phyloP scores from a whole-genome alignment of 2,329 filamentous ascomycete genomes.

The Ambrosiella xylebori region DNA sequence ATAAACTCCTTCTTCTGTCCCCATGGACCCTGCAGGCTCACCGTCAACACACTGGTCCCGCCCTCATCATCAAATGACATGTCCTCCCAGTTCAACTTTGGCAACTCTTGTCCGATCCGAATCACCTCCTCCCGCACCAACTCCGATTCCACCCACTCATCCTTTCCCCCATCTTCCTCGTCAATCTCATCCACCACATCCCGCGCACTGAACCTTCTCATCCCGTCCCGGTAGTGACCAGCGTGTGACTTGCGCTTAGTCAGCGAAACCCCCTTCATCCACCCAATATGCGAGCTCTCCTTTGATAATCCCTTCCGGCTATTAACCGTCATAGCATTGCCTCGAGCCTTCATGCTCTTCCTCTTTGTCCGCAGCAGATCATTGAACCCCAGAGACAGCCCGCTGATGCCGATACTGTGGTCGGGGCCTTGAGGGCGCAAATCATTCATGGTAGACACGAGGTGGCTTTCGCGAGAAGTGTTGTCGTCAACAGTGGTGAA shows the following conservation, averaged over 20 bases:
- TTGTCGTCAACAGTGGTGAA: constrained; percentile 56
- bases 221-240: constrained; percentile 16
- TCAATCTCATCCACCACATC: constrained; percentile 30
- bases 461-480: constrained; percentile 38
- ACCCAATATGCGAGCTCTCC: constrained; percentile 42
- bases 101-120: constrained; percentile 42
- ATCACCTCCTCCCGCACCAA: constrained; percentile 48
- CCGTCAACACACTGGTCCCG: constrained; percentile 19
- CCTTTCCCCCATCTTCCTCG: constrained; percentile 33
- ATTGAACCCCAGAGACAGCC: constrained; percentile 28
- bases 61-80: constrained; percentile 18
- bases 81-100: constrained; percentile 46
- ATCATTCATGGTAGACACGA: constrained; percentile 41
- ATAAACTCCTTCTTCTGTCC: constrained; percentile 32
- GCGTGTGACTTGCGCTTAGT: constrained; percentile 22
- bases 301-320: constrained; percentile 22
- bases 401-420: constrained; percentile 24
- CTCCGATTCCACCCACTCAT: constrained; percentile 44
- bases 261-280: constrained; percentile 49
- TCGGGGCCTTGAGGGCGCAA: constrained; percentile 30
- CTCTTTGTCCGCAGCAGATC: constrained; percentile 24
- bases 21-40: constrained; percentile 34
- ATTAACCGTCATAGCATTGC: constrained; percentile 39
- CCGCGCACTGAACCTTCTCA: constrained; percentile 34
- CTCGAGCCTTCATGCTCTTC: not conserved